A percentile compares a stretch with the other conserved stretches of the same genome.
Evolutionary conservation across 129 eudicot species (phyloP).

Genomic region (Flaveria brownii): DNA sequence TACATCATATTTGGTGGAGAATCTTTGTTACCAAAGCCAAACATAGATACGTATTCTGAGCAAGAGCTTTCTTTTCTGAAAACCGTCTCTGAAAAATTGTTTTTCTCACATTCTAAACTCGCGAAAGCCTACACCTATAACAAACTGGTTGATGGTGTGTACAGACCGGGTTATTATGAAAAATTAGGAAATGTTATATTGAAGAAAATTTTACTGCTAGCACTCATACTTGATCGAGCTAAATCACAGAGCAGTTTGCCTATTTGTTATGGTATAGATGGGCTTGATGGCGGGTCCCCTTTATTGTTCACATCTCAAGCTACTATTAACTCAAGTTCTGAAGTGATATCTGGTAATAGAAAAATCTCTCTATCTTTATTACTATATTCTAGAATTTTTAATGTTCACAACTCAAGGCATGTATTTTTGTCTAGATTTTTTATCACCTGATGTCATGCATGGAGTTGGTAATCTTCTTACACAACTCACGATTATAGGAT

Average conservation of each 20-base stretch:
- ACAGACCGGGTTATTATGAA: constrained; percentile 97
- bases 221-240: constrained; percentile 77
- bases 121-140: constrained; percentile 80
- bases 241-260: constrained; percentile 83
- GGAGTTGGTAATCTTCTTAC: constrained; percentile 95
- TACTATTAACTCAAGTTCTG: constrained; percentile 66
- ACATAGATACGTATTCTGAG: constrained; percentile 58
- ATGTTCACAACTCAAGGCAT: not conserved
- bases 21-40: constrained; percentile 60
- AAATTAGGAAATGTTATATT: constrained; percentile 73
- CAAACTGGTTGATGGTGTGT: constrained; percentile 86
- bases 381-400: not conserved
- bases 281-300: constrained; percentile 99
- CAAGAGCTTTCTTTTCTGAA: constrained; percentile 80
- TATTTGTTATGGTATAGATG: constrained; percentile 86
- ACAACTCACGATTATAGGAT: constrained; percentile 79
- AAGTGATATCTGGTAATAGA: constrained; percentile 62
- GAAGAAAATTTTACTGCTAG: constrained; percentile 86
- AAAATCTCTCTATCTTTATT: not conserved
- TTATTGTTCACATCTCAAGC: constrained; percentile 66
- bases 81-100: constrained; percentile 76
- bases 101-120: constrained; percentile 73
- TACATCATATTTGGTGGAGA: constrained; percentile 90
- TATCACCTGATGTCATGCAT: constrained; percentile 93
- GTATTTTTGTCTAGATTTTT: constrained; percentile 54